A percentile compares a stretch with the other conserved stretches of the same genome.
These are phyloP conservation scores for Starmerella floris DNA, from an alignment of 805 yeast genomes.

Conservation along the genomic window DNA sequence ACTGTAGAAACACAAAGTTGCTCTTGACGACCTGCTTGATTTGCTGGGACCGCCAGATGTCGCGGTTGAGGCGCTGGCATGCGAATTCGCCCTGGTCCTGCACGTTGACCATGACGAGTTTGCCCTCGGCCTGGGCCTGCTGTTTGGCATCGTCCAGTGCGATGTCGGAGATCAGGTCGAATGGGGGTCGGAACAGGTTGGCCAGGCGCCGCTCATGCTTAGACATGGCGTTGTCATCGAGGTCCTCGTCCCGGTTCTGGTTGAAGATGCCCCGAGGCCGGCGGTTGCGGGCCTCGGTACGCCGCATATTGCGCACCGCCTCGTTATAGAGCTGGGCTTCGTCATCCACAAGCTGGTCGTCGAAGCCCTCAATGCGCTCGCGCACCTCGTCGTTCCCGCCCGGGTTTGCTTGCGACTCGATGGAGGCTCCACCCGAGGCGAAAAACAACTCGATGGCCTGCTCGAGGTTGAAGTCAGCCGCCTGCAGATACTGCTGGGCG, in stretches of 20 bases:
- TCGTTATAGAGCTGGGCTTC: constrained; percentile 19
- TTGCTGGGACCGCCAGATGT: constrained; percentile 66
- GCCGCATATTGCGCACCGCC: constrained; percentile 17
- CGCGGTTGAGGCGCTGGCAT: constrained; percentile 84
- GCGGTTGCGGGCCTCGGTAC: constrained; percentile 15
- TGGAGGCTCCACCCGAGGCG: constrained; percentile 39
- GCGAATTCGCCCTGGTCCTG: constrained; percentile 76
- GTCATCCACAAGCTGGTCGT: constrained; percentile 60
- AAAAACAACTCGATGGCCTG: constrained; percentile 72
- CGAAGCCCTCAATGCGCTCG: constrained; percentile 63
- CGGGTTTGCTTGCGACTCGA: constrained; percentile 42
- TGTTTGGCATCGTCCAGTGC: constrained; percentile 62
- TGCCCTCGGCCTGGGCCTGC: constrained; percentile 47
- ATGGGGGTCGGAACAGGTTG: constrained; percentile 80
- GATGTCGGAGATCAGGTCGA: constrained; percentile 61
- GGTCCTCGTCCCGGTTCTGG: constrained; percentile 28
- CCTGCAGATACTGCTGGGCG: constrained; percentile 66
- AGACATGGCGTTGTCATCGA: constrained; percentile 9
- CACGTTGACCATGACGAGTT: constrained; percentile 78
- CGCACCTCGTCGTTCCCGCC: constrained; percentile 51
- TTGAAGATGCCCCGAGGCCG: constrained; percentile 38
- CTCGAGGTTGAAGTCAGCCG: constrained; percentile 66
- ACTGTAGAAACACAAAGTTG: constrained; percentile 74
- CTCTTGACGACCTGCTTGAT: constrained; percentile 52
- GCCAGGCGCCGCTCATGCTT: constrained; percentile 50